Conservation (phyloP, 345 rosid species). For the Bretschneidera sinensis region DNA sequence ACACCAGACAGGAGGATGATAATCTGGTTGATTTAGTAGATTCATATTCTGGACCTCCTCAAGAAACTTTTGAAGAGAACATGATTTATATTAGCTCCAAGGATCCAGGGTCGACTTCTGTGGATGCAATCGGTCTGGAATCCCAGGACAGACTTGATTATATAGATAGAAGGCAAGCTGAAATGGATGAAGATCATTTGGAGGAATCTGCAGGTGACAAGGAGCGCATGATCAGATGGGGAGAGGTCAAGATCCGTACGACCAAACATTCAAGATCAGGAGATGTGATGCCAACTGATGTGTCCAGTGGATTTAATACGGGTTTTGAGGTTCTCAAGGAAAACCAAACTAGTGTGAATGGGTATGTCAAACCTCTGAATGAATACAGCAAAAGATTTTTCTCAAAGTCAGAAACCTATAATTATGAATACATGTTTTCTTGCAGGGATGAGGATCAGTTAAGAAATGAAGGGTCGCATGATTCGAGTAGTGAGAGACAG, state of each 20-base stretch:
- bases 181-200: slow-evolving; percentile 20
- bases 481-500: slow-evolving; percentile 16
- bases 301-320: slow-evolving; percentile 19
- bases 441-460: slow-evolving; percentile 45
- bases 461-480: slow-evolving; percentile 23
- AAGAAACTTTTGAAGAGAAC: slow-evolving; percentile 28
- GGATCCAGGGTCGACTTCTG: slow-evolving; percentile 39
- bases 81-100: slow-evolving; percentile 22
- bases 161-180: slow-evolving; percentile 27
- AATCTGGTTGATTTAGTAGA: slow-evolving; percentile 32
- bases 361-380: slow-evolving; percentile 37
- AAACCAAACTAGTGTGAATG: slow-evolving; percentile 19
- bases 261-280: slow-evolving; percentile 31
- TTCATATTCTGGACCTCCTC: slow-evolving; percentile 33
- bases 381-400: slow-evolving; percentile 7
- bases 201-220: slow-evolving; percentile 36
- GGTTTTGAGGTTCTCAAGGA: slow-evolving; percentile 26
- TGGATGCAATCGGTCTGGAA: slow-evolving; percentile 31
- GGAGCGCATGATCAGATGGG: slow-evolving; percentile 45
- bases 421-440: slow-evolving; percentile 22
- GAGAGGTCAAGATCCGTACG: slow-evolving; percentile 43
- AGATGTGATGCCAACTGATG: slow-evolving; percentile 23
- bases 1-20: slow-evolving; percentile 26
- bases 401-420: slow-evolving; percentile 7
- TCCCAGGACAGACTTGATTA: slow-evolving; percentile 27